phyloP scores from a whole-genome alignment of 306 rosid species.

The Carpinus fangiana region DNA sequence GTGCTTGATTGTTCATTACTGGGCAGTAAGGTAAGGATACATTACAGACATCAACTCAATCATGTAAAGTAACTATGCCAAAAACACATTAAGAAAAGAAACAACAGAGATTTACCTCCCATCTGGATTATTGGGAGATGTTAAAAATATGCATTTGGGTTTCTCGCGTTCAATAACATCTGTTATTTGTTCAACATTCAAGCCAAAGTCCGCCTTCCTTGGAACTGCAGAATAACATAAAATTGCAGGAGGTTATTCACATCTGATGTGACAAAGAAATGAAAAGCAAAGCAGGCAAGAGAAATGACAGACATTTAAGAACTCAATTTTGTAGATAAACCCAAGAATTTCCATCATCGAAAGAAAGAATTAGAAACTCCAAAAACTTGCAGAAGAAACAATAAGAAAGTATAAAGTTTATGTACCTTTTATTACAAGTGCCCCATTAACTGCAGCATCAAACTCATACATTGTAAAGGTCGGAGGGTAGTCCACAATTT shows the following conservation, averaged over 20 bases:
- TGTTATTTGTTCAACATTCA: constrained; percentile 65
- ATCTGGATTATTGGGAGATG: constrained; percentile 98
- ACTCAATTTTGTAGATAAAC: constrained; percentile 5
- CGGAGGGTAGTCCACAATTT: constrained; percentile 94
- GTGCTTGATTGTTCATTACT: neutral
- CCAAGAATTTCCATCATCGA: neutral
- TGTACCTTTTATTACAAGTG: constrained; percentile 77
- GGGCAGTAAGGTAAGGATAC: neutral
- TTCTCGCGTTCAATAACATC: constrained; percentile 69
- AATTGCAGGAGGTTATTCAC: constrained; percentile 27
- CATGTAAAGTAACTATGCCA: neutral
- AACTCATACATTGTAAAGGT: constrained; percentile 98
- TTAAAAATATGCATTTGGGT: constrained; percentile 95
- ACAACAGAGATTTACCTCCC: constrained; percentile 64
- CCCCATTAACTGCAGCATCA: constrained; percentile 93
- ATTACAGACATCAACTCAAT: neutral
- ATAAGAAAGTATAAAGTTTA: neutral
- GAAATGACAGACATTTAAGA: constrained; percentile 8
- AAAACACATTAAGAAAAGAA: constrained; percentile 13
- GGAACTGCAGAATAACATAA: constrained; percentile 61
- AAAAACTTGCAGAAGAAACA: neutral
- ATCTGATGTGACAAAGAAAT: constrained; percentile 13
- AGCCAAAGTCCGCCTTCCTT: constrained; percentile 77
- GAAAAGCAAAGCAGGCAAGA: constrained; percentile 27
- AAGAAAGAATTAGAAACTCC: neutral